These are phyloP conservation scores for Dothistroma pini DNA, from an alignment of 2,329 filamentous ascomycete species.

Conservation along the genomic window DNA sequence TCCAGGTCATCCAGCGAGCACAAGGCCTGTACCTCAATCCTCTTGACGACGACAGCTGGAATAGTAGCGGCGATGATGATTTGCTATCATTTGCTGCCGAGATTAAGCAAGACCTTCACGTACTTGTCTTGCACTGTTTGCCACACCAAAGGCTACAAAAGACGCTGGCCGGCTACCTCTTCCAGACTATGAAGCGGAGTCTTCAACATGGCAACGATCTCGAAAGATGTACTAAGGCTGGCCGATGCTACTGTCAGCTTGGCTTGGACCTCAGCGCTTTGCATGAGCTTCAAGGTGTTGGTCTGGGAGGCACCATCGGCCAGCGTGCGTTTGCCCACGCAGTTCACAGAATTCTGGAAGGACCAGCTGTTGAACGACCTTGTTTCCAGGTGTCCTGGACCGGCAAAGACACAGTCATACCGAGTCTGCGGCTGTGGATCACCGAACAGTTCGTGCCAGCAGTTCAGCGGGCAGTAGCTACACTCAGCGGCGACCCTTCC, in stretches of 20 bases:
- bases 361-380: constrained; percentile 55
- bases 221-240: constrained; percentile 43
- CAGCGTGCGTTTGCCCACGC: constrained; percentile 69
- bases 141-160: constrained; percentile 29
- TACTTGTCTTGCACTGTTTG: constrained; percentile 27
- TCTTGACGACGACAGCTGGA: neutral
- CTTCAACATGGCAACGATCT: constrained; percentile 15
- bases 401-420: constrained; percentile 53
- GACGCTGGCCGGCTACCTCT: constrained; percentile 25
- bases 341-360: constrained; percentile 62
- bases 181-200: constrained; percentile 24
- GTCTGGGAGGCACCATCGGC: constrained; percentile 65
- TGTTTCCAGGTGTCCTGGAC: constrained; percentile 61
- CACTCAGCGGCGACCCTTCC: constrained; percentile 23
- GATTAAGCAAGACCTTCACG: constrained; percentile 24
- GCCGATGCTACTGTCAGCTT: constrained; percentile 28
- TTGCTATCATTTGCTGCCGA: constrained; percentile 5
- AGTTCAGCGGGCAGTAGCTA: constrained; percentile 51
- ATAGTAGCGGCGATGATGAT: neutral
- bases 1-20: constrained; percentile 35
- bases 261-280: constrained; percentile 24
- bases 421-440: constrained; percentile 63
- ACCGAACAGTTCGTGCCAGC: constrained; percentile 63
- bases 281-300: constrained; percentile 54
- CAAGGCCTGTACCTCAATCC: constrained; percentile 34